These are phyloP conservation scores for Arthrobotrys megalospora DNA, from an alignment of 2,329 filamentous ascomycete genomes.

Conservation along the genomic window DNA sequence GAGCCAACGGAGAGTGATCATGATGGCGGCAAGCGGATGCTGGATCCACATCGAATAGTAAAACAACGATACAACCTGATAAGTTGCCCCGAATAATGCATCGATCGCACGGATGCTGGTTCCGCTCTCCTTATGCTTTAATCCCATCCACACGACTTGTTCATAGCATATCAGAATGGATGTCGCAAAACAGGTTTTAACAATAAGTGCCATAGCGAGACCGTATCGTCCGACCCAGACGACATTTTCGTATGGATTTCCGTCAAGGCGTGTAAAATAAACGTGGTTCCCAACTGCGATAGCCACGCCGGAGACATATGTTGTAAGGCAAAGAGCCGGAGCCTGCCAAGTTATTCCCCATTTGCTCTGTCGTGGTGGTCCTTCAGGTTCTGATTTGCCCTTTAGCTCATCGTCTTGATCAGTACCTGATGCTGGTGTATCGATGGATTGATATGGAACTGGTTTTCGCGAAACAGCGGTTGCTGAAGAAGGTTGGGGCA, in stretches of 20 bases:
- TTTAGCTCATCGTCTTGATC: background rate
- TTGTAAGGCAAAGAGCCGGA: slow-evolving; percentile 28
- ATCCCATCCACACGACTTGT: slow-evolving; percentile 56
- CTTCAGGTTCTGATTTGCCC: slow-evolving; percentile 7
- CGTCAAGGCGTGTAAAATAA: slow-evolving; percentile 46
- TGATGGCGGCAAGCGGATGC: slow-evolving; percentile 41
- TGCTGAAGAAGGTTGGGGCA: slow-evolving; percentile 12
- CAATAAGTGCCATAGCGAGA: slow-evolving; percentile 41
- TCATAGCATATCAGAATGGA: slow-evolving; percentile 53
- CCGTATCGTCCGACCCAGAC: slow-evolving; percentile 56
- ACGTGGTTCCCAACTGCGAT: slow-evolving; percentile 53
- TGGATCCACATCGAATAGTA: slow-evolving; percentile 49
- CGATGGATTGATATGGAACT: slow-evolving; percentile 33
- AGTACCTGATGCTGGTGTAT: background rate
- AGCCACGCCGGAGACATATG: slow-evolving; percentile 38
- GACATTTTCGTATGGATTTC: slow-evolving; percentile 45
- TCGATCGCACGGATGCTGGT: slow-evolving; percentile 56
- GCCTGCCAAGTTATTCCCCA: slow-evolving; percentile 55
- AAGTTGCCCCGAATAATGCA: slow-evolving; percentile 55
- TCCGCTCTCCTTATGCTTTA: slow-evolving; percentile 24
- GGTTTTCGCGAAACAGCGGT: slow-evolving; percentile 40
- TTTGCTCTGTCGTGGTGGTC: slow-evolving; percentile 28
- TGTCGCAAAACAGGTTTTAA: slow-evolving; percentile 56
- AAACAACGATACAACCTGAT: slow-evolving; percentile 54
- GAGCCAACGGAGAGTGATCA: slow-evolving; percentile 52